These are phyloP conservation scores for Neodidymelliopsis sp. DNA, from an alignment of 2,329 filamentous ascomycete species.

Conservation along the genomic window DNA sequence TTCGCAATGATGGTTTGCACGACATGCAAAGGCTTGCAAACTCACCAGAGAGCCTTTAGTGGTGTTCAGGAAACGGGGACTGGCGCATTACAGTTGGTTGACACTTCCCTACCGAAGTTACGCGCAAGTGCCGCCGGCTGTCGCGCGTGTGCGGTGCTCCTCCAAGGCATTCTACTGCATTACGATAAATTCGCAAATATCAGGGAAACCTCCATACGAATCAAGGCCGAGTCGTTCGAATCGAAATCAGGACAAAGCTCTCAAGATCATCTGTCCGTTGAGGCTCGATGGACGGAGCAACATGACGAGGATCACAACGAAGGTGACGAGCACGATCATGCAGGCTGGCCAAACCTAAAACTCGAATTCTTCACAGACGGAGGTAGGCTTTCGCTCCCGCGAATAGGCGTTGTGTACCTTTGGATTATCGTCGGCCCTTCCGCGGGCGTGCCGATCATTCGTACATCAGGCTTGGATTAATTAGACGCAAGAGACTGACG, in stretches of 20 bases:
- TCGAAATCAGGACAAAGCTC: conserved; percentile 17
- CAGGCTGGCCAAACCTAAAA: conserved; percentile 44
- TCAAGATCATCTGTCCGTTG: conserved; percentile 46
- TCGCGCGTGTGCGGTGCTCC: conserved; percentile 43
- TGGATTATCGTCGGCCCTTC: conserved; percentile 3
- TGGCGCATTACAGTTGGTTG: conserved; percentile 33
- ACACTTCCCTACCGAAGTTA: conserved; percentile 39
- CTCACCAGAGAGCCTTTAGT: conserved; percentile 29
- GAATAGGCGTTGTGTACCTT: not conserved
- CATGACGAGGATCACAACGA: conserved; percentile 25
- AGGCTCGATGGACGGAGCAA: conserved; percentile 40
- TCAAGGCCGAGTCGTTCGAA: conserved; percentile 41
- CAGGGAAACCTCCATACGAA: conserved; percentile 32
- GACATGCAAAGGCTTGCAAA: conserved; percentile 43
- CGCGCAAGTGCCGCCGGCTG: conserved; percentile 40
- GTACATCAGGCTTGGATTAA: conserved; percentile 14
- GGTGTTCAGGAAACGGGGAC: conserved; percentile 26
- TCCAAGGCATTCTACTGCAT: conserved; percentile 45
- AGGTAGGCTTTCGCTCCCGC: conserved; percentile 32
- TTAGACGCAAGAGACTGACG: conserved; percentile 23
- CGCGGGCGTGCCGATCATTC: conserved; percentile 9
- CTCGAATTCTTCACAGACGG: conserved; percentile 47
- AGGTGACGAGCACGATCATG: conserved; percentile 30
- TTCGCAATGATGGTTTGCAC: conserved; percentile 25
- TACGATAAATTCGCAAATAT: conserved; percentile 38